Conservation (phyloP, 345 rosid genomes). For the Salix caprea region DNA sequence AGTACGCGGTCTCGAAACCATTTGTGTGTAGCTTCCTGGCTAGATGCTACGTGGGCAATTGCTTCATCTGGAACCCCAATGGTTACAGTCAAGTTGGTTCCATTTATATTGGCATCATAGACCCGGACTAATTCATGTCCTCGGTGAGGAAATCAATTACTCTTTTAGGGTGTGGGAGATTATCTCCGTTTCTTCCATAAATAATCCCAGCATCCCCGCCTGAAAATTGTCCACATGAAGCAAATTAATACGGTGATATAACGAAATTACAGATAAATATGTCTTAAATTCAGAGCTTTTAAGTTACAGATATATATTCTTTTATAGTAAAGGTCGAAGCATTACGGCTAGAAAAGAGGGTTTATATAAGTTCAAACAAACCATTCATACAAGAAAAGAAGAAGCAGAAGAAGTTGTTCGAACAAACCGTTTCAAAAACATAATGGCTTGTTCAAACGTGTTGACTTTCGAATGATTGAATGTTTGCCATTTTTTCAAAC, state of each 20-base stretch:
- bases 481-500: not conserved
- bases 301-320: not conserved
- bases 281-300: not conserved
- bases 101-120: slow-evolving; percentile 15
- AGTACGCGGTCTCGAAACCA: slow-evolving; percentile 23
- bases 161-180: slow-evolving; percentile 19
- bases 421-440: not conserved
- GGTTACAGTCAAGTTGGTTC: slow-evolving; percentile 16
- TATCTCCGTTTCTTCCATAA: slow-evolving; percentile 18
- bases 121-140: not conserved
- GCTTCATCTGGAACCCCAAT: slow-evolving; percentile 19
- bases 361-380: not conserved
- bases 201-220: slow-evolving; percentile 24
- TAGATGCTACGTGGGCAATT: slow-evolving; percentile 15
- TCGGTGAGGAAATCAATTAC: slow-evolving; percentile 14
- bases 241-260: not conserved
- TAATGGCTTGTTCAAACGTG: too few species aligned
- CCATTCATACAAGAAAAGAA: not conserved
- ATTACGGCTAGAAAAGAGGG: not conserved
- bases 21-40: slow-evolving; percentile 20
- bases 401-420: too few species aligned
- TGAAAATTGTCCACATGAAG: not conserved
- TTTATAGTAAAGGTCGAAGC: not conserved
- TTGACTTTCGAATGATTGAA: not conserved
- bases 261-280: too few species aligned